Percentiles rank a stretch among this genome's conserved stretches.
phyloP scores from a whole-genome alignment of 495 filamentous ascomycete genomes.

The Aspergillus haitiensis region DNA sequence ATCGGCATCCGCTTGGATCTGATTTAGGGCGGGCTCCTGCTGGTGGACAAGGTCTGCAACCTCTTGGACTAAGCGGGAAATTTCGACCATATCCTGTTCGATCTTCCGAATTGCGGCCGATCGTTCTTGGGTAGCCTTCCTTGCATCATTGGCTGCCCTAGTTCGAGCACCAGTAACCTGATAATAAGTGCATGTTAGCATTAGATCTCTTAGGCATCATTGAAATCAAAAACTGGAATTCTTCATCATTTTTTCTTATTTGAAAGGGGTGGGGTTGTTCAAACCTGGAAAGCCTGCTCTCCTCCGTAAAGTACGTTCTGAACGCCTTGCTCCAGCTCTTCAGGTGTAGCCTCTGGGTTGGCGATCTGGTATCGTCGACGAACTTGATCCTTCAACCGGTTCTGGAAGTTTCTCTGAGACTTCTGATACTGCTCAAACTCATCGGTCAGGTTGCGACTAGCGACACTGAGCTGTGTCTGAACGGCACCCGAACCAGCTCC shows the following conservation, averaged over 20 bases:
- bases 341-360: constrained; percentile 76
- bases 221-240: no score
- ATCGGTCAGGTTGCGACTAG: constrained; percentile 73
- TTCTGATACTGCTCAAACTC: constrained; percentile 79
- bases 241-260: not conserved
- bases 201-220: not conserved
- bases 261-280: constrained; percentile 2
- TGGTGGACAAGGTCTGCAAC: constrained; percentile 78
- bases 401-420: constrained; percentile 72
- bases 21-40: constrained; percentile 72
- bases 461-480: constrained; percentile 71
- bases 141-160: constrained; percentile 74
- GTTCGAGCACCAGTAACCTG: constrained; percentile 67
- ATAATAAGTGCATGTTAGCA: constrained; percentile 14
- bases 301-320: constrained; percentile 65
- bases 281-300: constrained; percentile 71
- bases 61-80: constrained; percentile 80
- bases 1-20: constrained; percentile 80
- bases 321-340: constrained; percentile 74
- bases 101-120: constrained; percentile 91
- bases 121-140: constrained; percentile 74
- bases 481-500: constrained; percentile 69
- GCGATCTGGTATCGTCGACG: constrained; percentile 89
- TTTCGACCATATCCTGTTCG: constrained; percentile 80
- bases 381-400: constrained; percentile 76